A percentile compares a stretch with the other conserved stretches of the same genome.
Evolutionary conservation across 495 filamentous ascomycete species (phyloP).

Genomic region (Evansstolkia leycettana): DNA sequence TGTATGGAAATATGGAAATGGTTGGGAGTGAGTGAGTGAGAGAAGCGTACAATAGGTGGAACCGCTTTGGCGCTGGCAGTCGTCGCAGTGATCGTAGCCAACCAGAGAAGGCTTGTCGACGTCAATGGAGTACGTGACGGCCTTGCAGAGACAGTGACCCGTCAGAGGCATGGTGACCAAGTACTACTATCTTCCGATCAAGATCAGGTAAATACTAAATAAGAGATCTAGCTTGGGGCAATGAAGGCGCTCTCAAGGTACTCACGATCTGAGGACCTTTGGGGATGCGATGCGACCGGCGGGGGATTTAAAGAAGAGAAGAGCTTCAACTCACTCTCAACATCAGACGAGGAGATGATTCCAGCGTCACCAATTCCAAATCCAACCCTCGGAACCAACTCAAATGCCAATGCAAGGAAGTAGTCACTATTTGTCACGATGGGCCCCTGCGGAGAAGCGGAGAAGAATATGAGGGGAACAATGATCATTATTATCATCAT

Average conservation of each 20-base stretch:
- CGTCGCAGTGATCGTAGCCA: constrained; percentile 60
- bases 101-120: constrained; percentile 40
- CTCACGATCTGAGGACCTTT: constrained; percentile 20
- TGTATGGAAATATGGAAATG: too few species aligned
- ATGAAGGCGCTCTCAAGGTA: constrained; percentile 17
- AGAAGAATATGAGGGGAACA: too few species aligned
- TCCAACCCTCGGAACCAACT: too few species aligned
- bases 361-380: too few species aligned
- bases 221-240: constrained; percentile 1
- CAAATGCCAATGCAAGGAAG: too few species aligned
- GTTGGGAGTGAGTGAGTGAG: neutral
- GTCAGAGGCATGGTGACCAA: constrained; percentile 44
- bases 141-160: constrained; percentile 60
- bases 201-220: neutral
- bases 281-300: constrained; percentile 3
- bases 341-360: too few species aligned
- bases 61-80: constrained; percentile 58
- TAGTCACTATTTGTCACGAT: too few species aligned
- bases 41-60: constrained; percentile 49
- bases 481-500: too few species aligned
- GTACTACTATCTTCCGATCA: too few species aligned
- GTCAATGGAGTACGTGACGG: constrained; percentile 51
- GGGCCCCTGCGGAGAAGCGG: too few species aligned
- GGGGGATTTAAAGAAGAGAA: constrained; percentile 26
- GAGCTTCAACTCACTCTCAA: too few species aligned